These are phyloP conservation scores for Phlebiopsis flavidoalba DNA, from an alignment of 768 basidiomycete species.

Conservation along the genomic window DNA sequence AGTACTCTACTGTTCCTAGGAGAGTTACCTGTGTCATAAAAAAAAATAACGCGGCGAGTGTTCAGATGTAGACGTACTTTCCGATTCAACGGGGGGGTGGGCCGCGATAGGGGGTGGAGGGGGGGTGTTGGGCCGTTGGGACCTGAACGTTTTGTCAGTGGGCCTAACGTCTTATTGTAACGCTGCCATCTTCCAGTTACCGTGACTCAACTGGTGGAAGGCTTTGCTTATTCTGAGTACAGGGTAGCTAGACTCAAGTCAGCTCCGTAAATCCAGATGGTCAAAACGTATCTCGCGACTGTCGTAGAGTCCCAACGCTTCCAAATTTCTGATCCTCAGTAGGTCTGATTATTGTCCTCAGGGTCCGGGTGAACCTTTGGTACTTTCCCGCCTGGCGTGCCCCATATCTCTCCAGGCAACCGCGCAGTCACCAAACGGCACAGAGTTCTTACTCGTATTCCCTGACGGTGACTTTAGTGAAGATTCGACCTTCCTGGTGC, in stretches of 20 bases:
- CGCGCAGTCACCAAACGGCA: slow-evolving; percentile 36
- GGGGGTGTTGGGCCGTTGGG: too few relatives aligned
- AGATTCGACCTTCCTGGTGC: slow-evolving; percentile 47
- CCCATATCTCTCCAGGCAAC: slow-evolving; percentile 53
- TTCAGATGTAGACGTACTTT: too few relatives aligned
- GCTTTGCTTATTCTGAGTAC: background rate
- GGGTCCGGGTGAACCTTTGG: slow-evolving; percentile 47
- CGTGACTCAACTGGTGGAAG: too few relatives aligned
- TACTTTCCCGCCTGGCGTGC: slow-evolving; percentile 50
- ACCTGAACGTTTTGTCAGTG: slow-evolving; percentile 16
- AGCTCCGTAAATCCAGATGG: slow-evolving; percentile 43
- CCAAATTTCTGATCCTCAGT: background rate
- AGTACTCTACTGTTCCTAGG: too few relatives aligned
- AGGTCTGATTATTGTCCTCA: background rate
- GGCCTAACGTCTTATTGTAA: slow-evolving; percentile 22
- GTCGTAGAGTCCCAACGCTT: slow-evolving; percentile 18
- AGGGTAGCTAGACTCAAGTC: slow-evolving; percentile 47
- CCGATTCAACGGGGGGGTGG: too few relatives aligned
- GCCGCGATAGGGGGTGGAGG: too few relatives aligned
- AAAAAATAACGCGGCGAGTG: too few relatives aligned
- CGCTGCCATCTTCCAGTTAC: too few relatives aligned
- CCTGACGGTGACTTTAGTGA: slow-evolving; percentile 49
- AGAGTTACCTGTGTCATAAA: too few relatives aligned
- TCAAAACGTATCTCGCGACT: slow-evolving; percentile 43
- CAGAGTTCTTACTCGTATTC: slow-evolving; percentile 53